Base-by-base conservation (phyloP, 352 stramenopile genomes). In the Phytophthora meadii region DNA sequence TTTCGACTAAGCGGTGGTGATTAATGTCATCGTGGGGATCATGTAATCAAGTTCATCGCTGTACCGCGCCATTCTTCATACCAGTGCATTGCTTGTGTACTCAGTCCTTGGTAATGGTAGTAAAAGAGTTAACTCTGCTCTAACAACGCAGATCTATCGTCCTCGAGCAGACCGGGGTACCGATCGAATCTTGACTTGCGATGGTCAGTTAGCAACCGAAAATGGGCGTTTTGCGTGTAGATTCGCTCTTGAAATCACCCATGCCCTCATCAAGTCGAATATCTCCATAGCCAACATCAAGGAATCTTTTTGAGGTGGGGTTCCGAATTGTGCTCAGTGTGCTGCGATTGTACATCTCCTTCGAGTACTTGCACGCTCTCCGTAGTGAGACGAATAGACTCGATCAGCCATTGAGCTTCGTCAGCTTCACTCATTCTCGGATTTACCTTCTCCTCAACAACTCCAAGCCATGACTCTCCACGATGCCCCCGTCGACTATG, bases 361-460 rank as follows among this genome's bases (percentile, higher is more conserved):
- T 14, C 30, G 8, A 12, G 9, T 36, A 36, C 30, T 14, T 36
- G 30, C 12, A 36, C 30, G 30, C 30, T 34, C 5, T 36, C 30
- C 2, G 7, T 36, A 36, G 30, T 36, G 30, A 36, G 30, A n/a
- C n/a, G n/a, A 36, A 36, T 36, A 36, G 30, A 36, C 30, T 36
- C 9, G 30, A 14, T 3, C 30, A 11, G 30, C 30, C 7, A 34
- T 34, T 34, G 6, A 36, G 30, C 30, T 8, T 37, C 14, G n/a
- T 54, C 47, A 41, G 27, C 10, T 54, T 7, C 47, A 17, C n/a
- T 59, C 58, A 66, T 47, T 58, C 49, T 36, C 19, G 27, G 57
- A 58, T 58, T 58, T 65, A 47, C 42, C 28, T 52, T 39, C 28
- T 46, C 22, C 24, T 12, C 37, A 42, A n/a, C 54, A 63, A 15